Conservation (phyloP, 2,329 filamentous ascomycete species). For the Cytospora paraplurivora region DNA sequence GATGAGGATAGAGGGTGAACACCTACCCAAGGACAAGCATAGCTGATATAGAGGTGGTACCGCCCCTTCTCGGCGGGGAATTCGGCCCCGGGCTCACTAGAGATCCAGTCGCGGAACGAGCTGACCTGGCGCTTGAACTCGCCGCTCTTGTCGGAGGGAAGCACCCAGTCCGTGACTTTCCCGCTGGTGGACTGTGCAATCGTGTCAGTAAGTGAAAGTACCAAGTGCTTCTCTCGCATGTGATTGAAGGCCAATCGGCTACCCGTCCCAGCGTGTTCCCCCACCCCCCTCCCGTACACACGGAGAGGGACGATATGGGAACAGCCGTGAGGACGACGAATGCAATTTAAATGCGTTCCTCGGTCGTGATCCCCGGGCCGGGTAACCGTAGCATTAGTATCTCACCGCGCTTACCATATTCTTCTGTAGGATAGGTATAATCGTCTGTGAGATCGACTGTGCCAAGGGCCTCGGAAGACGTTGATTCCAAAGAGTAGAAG, state of each 20-base stretch:
- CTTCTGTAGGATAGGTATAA: slow-evolving; percentile 4
- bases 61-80: slow-evolving; percentile 85
- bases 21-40: slow-evolving; percentile 84
- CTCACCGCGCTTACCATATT: slow-evolving; percentile 26
- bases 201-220: neutral
- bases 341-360: no score
- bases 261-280: no score
- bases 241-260: neutral
- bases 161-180: slow-evolving; percentile 83
- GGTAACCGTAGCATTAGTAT: neutral
- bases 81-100: slow-evolving; percentile 67
- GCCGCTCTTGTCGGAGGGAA: slow-evolving; percentile 73
- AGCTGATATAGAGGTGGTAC: slow-evolving; percentile 94
- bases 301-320: no score
- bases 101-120: slow-evolving; percentile 80
- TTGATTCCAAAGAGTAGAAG: neutral
- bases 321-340: no score
- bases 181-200: slow-evolving; percentile 21
- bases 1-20: neutral
- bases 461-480: neutral
- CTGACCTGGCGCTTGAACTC: slow-evolving; percentile 91
- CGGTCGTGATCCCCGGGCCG: neutral
- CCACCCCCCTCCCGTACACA: no score
- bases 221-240: neutral
- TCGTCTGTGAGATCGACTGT: neutral